Conservation (phyloP, 805 yeast genomes). For the Kockiozyma suomiensis region DNA sequence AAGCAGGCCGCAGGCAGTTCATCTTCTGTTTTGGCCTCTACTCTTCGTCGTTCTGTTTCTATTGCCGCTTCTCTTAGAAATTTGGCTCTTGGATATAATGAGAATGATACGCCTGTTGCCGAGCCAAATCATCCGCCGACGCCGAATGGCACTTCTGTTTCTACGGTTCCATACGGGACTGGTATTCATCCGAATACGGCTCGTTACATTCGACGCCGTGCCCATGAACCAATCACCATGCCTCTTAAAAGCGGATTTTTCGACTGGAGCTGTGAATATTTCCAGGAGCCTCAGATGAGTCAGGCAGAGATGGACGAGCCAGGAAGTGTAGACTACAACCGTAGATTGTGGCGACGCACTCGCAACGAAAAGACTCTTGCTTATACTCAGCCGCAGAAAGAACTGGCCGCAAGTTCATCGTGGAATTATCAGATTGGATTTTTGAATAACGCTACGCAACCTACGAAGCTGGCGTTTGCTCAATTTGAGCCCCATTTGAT, state of each 20-base stretch:
- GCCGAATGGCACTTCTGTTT: conserved; percentile 32
- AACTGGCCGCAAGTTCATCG: conserved; percentile 75
- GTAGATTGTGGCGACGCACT: conserved; percentile 83
- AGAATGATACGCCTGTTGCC: conserved; percentile 10
- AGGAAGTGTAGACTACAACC: conserved; percentile 82
- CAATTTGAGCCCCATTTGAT: conserved; percentile 87
- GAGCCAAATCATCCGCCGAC: conserved; percentile 29
- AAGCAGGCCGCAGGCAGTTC: conserved; percentile 10
- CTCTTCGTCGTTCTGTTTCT: conserved; percentile 37
- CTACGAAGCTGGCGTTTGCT: conserved; percentile 74
- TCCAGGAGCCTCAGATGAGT: conserved; percentile 94
- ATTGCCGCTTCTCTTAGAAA: conserved; percentile 36
- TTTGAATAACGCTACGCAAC: conserved; percentile 75
- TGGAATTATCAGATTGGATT: conserved; percentile 70
- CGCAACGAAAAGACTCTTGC: conserved; percentile 85
- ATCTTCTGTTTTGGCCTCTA: conserved; percentile 26
- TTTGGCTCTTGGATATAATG: conserved; percentile 32
- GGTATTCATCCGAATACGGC: conserved; percentile 42
- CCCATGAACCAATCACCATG: conserved; percentile 35
- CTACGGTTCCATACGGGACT: conserved; percentile 40
- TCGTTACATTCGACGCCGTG: conserved; percentile 35
- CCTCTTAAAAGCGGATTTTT: conserved; percentile 45
- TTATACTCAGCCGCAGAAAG: conserved; percentile 88
- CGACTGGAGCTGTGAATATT: conserved; percentile 70
- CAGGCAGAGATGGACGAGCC: conserved; percentile 85